Evolutionary conservation across 108 stramenopile species (phyloP), one percentile per base, ranked within the genome.

Genomic region (Aureococcus anophagefferens): DNA sequence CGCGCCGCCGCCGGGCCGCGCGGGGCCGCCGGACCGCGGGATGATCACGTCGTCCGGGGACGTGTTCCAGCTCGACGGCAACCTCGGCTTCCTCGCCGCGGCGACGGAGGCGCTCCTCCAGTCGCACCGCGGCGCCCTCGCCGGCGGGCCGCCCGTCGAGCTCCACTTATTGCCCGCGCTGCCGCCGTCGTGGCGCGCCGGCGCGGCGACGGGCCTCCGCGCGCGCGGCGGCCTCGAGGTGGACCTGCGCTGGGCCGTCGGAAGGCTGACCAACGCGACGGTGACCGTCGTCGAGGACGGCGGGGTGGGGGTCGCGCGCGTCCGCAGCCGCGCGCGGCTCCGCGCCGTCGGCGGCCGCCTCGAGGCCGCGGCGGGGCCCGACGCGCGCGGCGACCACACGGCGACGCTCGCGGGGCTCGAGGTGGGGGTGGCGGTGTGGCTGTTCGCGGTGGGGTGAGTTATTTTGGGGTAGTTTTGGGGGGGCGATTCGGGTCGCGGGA

Each of bases 41-140:
- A 72, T 74, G 13, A 30, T 73, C 0, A 74, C 63, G 28, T 29
- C 7, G 63, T 35, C 35, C 65, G 72, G 73, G 30, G 73, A 64
- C 30, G 72, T 32, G n/a, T 76, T 76, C 36, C 75, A 76, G 73
- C 40, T 76, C 5, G 75, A 76, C 69, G 75, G 75, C 18, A 76
- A 76, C 37, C 75, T 76, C 29, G 75, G 75, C 5, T 36, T 74
- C 36, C 59, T 74, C 21, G 72, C 75, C 25, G 73, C 69, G 11
- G 68, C 74, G 45, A 35, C 37, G 35, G 75, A 76, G 37, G 74
- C 74, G 67, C 34, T 76, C 33, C 68, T 76, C 4, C 75, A 76
- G 73, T 70, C 68, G 29, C 72, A 70, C 11, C 25, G 28, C 35
- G 72, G 64, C 30, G 64, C 33, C 36, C 63, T 72, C 45, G 65